Base-by-base conservation (phyloP, 1,139 yeast genomes). In the Debaryomycetaceae sp. region DNA sequence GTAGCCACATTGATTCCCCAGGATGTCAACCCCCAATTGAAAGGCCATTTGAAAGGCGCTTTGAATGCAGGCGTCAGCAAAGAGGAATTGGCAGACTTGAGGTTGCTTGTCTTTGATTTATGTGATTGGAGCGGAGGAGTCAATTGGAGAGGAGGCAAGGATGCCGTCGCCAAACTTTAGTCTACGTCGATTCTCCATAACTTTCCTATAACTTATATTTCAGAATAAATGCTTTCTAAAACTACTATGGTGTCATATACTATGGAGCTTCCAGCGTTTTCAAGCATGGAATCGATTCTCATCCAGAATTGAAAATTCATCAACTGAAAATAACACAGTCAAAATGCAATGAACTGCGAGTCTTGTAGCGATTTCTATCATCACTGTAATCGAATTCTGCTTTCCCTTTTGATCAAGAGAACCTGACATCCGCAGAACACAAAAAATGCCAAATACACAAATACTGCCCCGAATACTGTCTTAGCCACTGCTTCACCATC, bases 401-500 rank as follows among this genome's bases (percentile, higher is more conserved):
- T 70, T 55, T 84, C 84, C 62, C 84, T 79, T 57, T 73, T 76
- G 55, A 83, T 81, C 52, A 85, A 63, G 48, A 72, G 62, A 38
- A 89, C 81, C 65, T 93, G 97, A 56, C 82, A 81, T 3, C 97
- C 97, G 66, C 98, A 93, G 70, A 90, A 91, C 30, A 83, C 72
- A 59, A 91, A 85, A 74, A 90, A 89, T 38, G 74, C 76, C 46
- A 83, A 68, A 63, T 93, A 93, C 9, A 93, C 93, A 49, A 86
- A 65, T 6, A 91, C 97, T 23, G 98, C 97, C 40, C 91, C 85
- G 65, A 86, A 87, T 17, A 93, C 83, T 3, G 98, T 93, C 51
- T 80, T 79, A 34, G 98, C 97, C 39, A 91, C 98, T 70, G 95
- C 96, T 51, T 81, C 81, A 9, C 98, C 98, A 61, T 93, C 93